Base-by-base conservation (phyloP, 2,329 filamentous ascomycete species). In the Dissoconium aciculare region DNA sequence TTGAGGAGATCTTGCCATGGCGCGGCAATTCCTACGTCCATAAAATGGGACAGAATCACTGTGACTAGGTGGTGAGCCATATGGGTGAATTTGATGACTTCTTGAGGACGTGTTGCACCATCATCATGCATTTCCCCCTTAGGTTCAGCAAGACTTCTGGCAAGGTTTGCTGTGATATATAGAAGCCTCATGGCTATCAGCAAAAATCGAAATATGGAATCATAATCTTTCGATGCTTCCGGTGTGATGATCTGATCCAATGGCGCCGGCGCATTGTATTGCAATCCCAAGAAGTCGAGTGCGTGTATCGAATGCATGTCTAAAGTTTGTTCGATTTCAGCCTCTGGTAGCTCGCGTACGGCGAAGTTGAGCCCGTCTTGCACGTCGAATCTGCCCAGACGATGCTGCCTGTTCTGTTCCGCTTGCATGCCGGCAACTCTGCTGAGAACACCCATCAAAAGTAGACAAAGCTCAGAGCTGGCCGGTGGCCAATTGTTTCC, bases 391-490 rank as follows among this genome's bases (percentile, higher is more conserved):
- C n/a, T n/a, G 8, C 13, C 13, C 26, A n/a, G n/a, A 13, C 23
- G 14, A n/a, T 19, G 14, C 2, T 37, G 8, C 42, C 30, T 10
- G 32, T 30, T 13, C 33, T 14, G 32, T 35, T 44, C 94, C 85
- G 2, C 69, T 67, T 15, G 11, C 17, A 17, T 15, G 17, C 13
- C 5, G 95, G 60, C n/a, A 8, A 23, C 19, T 8, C 19, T 8
- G n/a, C 19, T 23, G 19, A 23, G 19, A 1, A 95, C 69, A 0
- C 83, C 84, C 68, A 85, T 91, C 11, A 98, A 63, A 1, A 82
- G 82, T 4, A 95, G 64, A 6, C 84, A 73, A n/a, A 98, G 60
- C 52, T 95, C 89, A 0, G 85, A 94, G 52, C 81, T 91, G 14
- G 84, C 84, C 4, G 89, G 89, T 15, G 89, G 89, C 89, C 89